Evolutionary conservation across 1,139 yeast genomes (phyloP).

Genomic region (Yamadazyma atmosphaerica): DNA sequence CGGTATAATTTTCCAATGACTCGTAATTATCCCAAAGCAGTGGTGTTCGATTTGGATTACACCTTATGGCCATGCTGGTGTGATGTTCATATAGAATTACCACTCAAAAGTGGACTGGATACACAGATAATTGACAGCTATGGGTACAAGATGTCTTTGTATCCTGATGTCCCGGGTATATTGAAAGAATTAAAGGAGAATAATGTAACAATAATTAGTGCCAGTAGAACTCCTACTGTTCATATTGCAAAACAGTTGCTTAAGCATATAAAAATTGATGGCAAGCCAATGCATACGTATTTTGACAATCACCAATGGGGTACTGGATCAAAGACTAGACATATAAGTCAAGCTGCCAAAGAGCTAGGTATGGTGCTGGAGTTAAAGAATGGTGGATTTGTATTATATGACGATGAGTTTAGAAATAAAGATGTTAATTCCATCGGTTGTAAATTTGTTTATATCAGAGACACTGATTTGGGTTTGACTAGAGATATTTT

Average conservation of each 20-base stretch:
- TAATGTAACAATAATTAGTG: conserved; percentile 54
- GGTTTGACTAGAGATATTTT: conserved; percentile 56
- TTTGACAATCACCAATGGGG: conserved; percentile 69
- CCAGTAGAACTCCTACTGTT: conserved; percentile 70
- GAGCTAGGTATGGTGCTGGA: conserved; percentile 39
- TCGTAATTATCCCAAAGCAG: conserved; percentile 51
- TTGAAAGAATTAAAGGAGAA: conserved; percentile 42
- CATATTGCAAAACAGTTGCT: conserved; percentile 59
- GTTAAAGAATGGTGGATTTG: conserved; percentile 50
- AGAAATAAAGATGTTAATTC: conserved; percentile 65
- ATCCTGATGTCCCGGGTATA: conserved; percentile 60
- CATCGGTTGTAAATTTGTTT: conserved; percentile 61
- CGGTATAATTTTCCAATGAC: conserved; percentile 4
- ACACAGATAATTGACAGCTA: conserved; percentile 39
- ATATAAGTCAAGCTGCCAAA: conserved; percentile 50
- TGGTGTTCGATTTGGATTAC: conserved; percentile 75
- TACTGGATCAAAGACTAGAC: conserved; percentile 59
- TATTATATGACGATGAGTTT: conserved; percentile 68
- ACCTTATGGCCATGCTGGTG: conserved; percentile 76
- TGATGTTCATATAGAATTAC: conserved; percentile 67
- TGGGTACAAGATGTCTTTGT: conserved; percentile 53
- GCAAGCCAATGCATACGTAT: conserved; percentile 44
- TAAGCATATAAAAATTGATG: conserved; percentile 47
- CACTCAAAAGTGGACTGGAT: conserved; percentile 23
- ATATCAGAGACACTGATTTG: conserved; percentile 40